Conservation (phyloP, 2,329 filamentous ascomycete genomes). For the Fusarium sp. region DNA sequence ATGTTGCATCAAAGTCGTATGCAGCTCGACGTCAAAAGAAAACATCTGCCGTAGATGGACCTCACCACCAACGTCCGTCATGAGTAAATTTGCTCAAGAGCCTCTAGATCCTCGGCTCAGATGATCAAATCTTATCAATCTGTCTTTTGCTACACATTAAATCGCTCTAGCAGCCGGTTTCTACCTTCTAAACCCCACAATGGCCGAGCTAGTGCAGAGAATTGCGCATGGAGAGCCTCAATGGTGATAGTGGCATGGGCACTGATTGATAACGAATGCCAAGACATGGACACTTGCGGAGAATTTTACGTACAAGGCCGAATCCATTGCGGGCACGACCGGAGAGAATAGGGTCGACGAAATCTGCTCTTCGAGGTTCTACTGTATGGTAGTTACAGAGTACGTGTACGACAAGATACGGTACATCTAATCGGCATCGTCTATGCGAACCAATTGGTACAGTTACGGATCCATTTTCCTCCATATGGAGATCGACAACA, state of each 20-base stretch:
- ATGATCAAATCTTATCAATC: conserved; percentile 25
- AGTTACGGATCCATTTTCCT: not conserved
- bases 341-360: not conserved
- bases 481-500: conserved; percentile 31
- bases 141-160: not conserved
- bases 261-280: conserved; percentile 45
- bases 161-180: conserved; percentile 11
- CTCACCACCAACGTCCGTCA: conserved; percentile 8
- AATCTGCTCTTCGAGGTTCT: not conserved
- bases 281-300: conserved; percentile 11
- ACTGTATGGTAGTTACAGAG: not conserved
- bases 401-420: not conserved
- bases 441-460: conserved; percentile 1
- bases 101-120: not conserved
- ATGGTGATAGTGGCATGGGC: conserved; percentile 33
- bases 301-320: conserved; percentile 25
- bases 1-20: not conserved
- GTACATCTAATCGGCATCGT: not conserved
- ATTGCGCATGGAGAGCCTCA: conserved; percentile 15
- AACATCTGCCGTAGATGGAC: not conserved
- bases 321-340: conserved; percentile 14
- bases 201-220: conserved; percentile 18
- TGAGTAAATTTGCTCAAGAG: not conserved
- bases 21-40: conserved; percentile 11
- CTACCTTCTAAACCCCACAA: conserved; percentile 18